Base-by-base conservation (phyloP, 352 stramenopile species). In the Globisporangium cylindrosporum region DNA sequence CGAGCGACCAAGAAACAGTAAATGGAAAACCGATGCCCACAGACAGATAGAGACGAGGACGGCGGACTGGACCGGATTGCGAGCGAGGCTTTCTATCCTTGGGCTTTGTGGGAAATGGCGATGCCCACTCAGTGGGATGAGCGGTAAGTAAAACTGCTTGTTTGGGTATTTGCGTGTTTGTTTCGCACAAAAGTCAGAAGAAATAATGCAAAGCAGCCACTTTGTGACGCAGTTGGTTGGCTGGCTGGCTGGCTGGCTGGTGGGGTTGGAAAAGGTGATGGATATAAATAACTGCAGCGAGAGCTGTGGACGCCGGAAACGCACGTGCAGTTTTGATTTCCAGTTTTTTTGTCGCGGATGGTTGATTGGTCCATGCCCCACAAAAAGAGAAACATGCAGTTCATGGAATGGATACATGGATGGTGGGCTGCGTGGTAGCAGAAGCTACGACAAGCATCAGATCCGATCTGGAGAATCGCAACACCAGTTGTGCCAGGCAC, bases 131-230 rank as follows among this genome's bases (percentile, higher is more conserved):
- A 24, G 24, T 24, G n/a, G 51, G 27, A n/a, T 0, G 24, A 18
- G 56, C 56, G 56, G 49, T 62, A 62, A 62, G 56, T 32, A 62
- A 62, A 49, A 62, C 56, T 49, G 56, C 56, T 49, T 8, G 3
- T n/a, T 24, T 49, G 22, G 32, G 4, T 62, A 22, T 46, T 25
- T 46, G 25, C 15, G 56, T 41, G 55, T 48, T 49, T 62, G 56
- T 62, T 62, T 22, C 29, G 32, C 56, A 32, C 32, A 62, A 49
- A 49, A 62, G 56, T 22, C 56, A 49, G 56, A 32, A 46, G 18
- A 56, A 46, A 15, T 46, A 12, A 43, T 14, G 22, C 18, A 46
- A 27, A 27, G 18, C 29, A 1, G 18, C 32, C 29, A 60, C n/a
- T 20, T 46, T 46, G 38, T 46, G 38, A 46, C 38, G 55, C 55